Evolutionary conservation across 805 yeast genomes (phyloP).

Genomic region (Cyberlindnera samutprakarnensis): DNA sequence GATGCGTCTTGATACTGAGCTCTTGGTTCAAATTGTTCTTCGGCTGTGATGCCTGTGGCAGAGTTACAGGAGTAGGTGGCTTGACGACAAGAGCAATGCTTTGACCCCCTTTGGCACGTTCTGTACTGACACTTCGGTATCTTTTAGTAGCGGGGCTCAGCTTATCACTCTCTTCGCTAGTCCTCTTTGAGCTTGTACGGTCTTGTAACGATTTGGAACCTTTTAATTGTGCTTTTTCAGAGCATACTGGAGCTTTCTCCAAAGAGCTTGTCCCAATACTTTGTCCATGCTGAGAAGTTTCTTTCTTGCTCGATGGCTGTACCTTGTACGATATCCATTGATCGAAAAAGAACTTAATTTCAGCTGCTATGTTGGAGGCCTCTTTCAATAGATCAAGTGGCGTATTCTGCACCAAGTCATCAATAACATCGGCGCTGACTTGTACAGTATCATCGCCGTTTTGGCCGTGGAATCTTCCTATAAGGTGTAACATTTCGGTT

Average conservation of each 20-base stretch:
- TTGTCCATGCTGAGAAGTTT: too few relatives aligned
- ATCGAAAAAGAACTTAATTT: slow-evolving; percentile 7
- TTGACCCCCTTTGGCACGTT: too few relatives aligned
- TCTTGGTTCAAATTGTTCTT: slow-evolving; percentile 14
- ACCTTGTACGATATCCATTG: slow-evolving; percentile 9
- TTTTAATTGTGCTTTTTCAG: background rate
- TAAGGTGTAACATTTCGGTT: background rate
- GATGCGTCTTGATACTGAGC: slow-evolving; percentile 8
- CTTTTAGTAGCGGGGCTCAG: too few relatives aligned
- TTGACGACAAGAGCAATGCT: slow-evolving; percentile 14
- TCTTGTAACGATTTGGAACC: background rate
- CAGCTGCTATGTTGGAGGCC: slow-evolving; percentile 1
- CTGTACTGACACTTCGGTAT: too few relatives aligned
- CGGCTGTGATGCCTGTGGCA: background rate
- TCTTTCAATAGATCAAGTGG: slow-evolving; percentile 4
- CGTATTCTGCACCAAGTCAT: slow-evolving; percentile 4
- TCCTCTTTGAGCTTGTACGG: background rate
- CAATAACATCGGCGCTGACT: background rate
- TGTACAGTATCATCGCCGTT: background rate
- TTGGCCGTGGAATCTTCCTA: background rate
- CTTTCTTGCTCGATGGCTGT: too few relatives aligned
- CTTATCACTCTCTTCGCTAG: slow-evolving; percentile 2
- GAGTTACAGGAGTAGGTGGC: slow-evolving; percentile 13
- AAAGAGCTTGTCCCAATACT: too few relatives aligned
- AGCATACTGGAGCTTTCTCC: too few relatives aligned